phyloP scores from a whole-genome alignment of 768 basidiomycete species.

The Lactifluus pinguis region DNA sequence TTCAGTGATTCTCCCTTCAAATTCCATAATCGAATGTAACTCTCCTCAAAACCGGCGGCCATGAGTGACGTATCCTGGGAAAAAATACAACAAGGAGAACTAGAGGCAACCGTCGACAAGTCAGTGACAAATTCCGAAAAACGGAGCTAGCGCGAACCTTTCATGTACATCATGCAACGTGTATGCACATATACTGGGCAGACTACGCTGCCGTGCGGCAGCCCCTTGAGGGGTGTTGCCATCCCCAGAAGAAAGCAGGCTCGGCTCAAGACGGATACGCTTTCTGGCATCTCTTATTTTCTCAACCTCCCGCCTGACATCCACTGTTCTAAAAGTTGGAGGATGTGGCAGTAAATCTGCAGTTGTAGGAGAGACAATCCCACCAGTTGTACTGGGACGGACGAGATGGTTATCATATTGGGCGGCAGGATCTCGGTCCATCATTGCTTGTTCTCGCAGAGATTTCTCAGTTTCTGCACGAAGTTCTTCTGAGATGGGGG shows the following conservation, averaged over 20 bases:
- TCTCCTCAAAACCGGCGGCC: slow-evolving; percentile 94
- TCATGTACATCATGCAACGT: slow-evolving; percentile 94
- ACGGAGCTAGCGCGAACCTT: slow-evolving; percentile 48
- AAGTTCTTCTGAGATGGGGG: slow-evolving; percentile 72
- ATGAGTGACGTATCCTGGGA: slow-evolving; percentile 86
- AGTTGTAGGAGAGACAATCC: slow-evolving; percentile 54
- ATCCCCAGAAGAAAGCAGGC: slow-evolving; percentile 48
- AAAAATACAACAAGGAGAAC: slow-evolving; percentile 79
- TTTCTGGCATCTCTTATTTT: slow-evolving; percentile 84
- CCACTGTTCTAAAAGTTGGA: slow-evolving; percentile 70
- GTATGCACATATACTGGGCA: slow-evolving; percentile 93
- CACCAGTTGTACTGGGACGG: slow-evolving; percentile 41
- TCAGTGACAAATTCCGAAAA: not conserved
- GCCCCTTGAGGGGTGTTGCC: slow-evolving; percentile 48
- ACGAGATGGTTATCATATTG: slow-evolving; percentile 55
- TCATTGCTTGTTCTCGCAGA: slow-evolving; percentile 71
- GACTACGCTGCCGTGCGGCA: slow-evolving; percentile 48
- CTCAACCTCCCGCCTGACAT: slow-evolving; percentile 87
- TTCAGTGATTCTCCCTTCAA: slow-evolving; percentile 84
- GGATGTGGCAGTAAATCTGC: slow-evolving; percentile 76
- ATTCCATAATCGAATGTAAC: slow-evolving; percentile 91
- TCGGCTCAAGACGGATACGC: slow-evolving; percentile 83
- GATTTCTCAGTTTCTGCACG: slow-evolving; percentile 72
- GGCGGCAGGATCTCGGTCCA: slow-evolving; percentile 57
- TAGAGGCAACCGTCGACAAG: slow-evolving; percentile 26